Percentiles rank a stretch among this genome's conserved stretches.
Conservation (phyloP, 306 rosid genomes). For the Fragaria iinumae region DNA sequence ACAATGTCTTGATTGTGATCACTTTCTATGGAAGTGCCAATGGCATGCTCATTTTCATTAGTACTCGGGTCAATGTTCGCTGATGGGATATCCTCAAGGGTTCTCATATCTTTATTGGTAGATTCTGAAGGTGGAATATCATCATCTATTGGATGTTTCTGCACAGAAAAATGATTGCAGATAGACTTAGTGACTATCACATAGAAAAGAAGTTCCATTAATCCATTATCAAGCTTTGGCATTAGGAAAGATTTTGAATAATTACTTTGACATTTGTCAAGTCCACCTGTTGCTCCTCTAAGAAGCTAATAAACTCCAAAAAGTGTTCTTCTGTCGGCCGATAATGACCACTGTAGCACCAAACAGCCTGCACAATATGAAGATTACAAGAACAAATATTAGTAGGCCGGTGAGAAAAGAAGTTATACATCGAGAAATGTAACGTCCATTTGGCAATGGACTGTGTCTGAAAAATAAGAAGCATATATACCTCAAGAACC, state of each 20-base stretch:
- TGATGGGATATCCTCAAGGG: background rate
- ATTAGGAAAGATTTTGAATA: background rate
- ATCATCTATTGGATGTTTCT: slow-evolving; percentile 68
- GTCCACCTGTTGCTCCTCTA: slow-evolving; percentile 65
- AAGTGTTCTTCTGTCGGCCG: slow-evolving; percentile 68
- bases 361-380: slow-evolving; percentile 57
- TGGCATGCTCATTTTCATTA: slow-evolving; percentile 1
- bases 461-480: background rate
- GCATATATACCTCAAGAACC: slow-evolving; percentile 48
- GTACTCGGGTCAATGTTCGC: background rate
- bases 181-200: background rate
- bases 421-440: background rate
- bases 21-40: slow-evolving; percentile 22
- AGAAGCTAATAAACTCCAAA: slow-evolving; percentile 57
- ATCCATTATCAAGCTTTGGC: background rate
- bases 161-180: slow-evolving; percentile 14
- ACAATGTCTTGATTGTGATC: slow-evolving; percentile 17
- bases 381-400: slow-evolving; percentile 8
- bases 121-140: slow-evolving; percentile 49
- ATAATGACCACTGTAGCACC: slow-evolving; percentile 94
- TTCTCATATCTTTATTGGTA: slow-evolving; percentile 1
- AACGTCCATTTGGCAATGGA: background rate
- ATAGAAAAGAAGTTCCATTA: background rate
- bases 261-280: slow-evolving; percentile 78
- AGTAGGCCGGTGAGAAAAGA: background rate